Conservation (phyloP, 805 yeast species). For the Cyberlindnera subsufficiens region DNA sequence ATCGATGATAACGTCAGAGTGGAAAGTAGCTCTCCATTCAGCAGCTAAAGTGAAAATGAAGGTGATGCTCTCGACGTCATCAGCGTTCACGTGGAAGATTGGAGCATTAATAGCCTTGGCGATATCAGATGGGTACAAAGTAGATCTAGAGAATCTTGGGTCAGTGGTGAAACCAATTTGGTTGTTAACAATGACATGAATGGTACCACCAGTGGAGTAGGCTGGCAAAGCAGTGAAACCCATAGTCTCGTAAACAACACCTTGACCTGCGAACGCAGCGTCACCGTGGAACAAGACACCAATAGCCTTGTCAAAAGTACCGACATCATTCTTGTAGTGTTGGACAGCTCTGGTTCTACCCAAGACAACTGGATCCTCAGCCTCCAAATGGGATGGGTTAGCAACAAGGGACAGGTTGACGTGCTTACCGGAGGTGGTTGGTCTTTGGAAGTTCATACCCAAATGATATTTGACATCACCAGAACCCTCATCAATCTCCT, state of each 20-base stretch:
- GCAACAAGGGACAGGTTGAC: slow-evolving; percentile 96
- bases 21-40: slow-evolving; percentile 96
- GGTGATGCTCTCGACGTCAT: slow-evolving; percentile 90
- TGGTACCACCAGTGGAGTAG: slow-evolving; percentile 96
- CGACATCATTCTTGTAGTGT: slow-evolving; percentile 84
- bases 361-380: slow-evolving; percentile 97
- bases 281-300: slow-evolving; percentile 96
- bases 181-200: slow-evolving; percentile 93
- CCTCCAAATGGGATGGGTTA: slow-evolving; percentile 98
- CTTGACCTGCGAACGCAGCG: slow-evolving; percentile 98
- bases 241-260: slow-evolving; percentile 98
- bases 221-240: slow-evolving; percentile 91
- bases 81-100: slow-evolving; percentile 98
- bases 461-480: slow-evolving; percentile 99
- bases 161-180: slow-evolving; percentile 99
- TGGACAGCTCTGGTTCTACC: slow-evolving; percentile 97
- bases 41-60: slow-evolving; percentile 95
- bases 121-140: slow-evolving; percentile 96
- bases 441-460: slow-evolving; percentile 99
- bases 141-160: slow-evolving; percentile 95
- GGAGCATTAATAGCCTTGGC: slow-evolving; percentile 97
- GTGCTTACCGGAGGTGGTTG: slow-evolving; percentile 96
- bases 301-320: slow-evolving; percentile 79
- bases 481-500: slow-evolving; percentile 89
- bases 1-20: slow-evolving; percentile 93